These are phyloP conservation scores for Spergularia azorica DNA, from an alignment of 179 eudicot genomes.

Conservation along the genomic window DNA sequence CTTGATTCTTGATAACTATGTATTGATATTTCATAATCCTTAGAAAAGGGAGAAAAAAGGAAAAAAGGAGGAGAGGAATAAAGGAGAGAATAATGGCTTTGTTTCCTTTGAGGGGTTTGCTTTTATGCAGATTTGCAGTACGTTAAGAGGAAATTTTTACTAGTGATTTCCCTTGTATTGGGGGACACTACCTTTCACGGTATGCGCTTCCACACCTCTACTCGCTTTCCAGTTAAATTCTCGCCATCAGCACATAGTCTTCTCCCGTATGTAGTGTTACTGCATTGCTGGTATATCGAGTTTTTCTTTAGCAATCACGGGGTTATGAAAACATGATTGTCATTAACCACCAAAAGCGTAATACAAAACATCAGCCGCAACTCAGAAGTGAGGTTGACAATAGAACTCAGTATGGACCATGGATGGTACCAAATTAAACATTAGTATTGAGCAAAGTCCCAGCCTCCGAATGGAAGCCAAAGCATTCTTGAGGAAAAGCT, in stretches of 20 bases:
- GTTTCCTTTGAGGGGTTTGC: constrained; percentile 28
- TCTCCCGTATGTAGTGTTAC: too few species aligned
- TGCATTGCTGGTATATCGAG: too few species aligned
- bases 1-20: neutral
- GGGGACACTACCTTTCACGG: neutral
- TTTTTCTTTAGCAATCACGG: too few species aligned
- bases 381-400: too few species aligned
- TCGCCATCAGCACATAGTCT: too few species aligned
- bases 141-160: neutral
- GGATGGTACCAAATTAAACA: constrained; percentile 20
- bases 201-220: too few species aligned
- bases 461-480: constrained; percentile 23
- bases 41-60: constrained; percentile 22
- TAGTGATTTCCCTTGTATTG: neutral
- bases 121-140: constrained; percentile 15
- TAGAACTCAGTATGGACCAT: neutral
- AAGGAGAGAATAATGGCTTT: constrained; percentile 30
- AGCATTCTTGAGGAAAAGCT: constrained; percentile 15
- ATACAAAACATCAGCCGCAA: too few species aligned
- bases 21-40: neutral
- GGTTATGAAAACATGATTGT: too few species aligned
- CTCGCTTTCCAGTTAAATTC: too few species aligned
- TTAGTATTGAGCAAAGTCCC: constrained; percentile 15
- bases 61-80: neutral
- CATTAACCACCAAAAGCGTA: too few species aligned